phyloP scores from a whole-genome alignment of 148 eudicot genomes.

The Chenopodium formosanum region DNA sequence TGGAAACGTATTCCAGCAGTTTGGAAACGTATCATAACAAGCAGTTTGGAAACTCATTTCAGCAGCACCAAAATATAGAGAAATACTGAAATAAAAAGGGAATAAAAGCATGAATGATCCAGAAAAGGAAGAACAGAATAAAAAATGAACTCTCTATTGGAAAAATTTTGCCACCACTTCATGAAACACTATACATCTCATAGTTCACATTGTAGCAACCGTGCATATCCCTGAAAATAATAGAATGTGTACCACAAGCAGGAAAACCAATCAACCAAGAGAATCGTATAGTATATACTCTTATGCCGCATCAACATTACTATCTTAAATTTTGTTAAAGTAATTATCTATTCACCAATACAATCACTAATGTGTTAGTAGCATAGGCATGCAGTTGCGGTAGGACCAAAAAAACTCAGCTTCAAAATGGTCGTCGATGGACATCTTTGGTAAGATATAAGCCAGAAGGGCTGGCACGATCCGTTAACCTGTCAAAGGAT shows the following conservation, averaged over 20 bases:
- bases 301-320: neutral
- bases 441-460: neutral
- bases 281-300: neutral
- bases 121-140: no score
- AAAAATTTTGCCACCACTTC: no score
- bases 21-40: no score
- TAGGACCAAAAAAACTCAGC: neutral
- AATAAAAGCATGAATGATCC: no score
- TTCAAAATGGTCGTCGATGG: no score
- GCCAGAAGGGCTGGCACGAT: neutral
- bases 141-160: no score
- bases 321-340: neutral
- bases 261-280: neutral
- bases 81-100: no score
- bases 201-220: conserved; percentile 8
- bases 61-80: no score
- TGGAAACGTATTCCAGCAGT: no score
- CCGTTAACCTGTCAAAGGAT: conserved; percentile 18
- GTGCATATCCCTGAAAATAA: neutral
- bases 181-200: neutral
- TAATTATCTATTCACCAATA: neutral
- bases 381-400: conserved; percentile 7
- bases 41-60: no score
- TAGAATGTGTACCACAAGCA: conserved; percentile 3
- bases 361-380: conserved; percentile 12